These are phyloP conservation scores for Ceratobasidium sp. DNA, from an alignment of 1,284 basidiomycete species.

Conservation along the genomic window DNA sequence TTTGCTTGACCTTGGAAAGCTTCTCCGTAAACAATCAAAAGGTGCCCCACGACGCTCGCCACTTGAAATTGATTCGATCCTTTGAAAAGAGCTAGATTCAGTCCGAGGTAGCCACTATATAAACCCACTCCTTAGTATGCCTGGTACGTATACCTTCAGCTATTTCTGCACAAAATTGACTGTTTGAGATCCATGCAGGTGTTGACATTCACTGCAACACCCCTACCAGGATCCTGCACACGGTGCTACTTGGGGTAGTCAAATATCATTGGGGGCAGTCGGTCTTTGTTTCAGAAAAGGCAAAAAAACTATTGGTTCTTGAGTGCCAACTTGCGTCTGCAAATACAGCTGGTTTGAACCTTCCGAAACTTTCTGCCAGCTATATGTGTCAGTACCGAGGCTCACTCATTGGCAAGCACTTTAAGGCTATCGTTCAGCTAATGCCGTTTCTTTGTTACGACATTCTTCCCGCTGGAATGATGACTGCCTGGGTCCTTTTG, in stretches of 20 bases:
- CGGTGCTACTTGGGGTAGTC: conserved; percentile 56
- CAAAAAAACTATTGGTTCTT: conserved; percentile 48
- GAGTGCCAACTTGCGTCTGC: conserved; percentile 54
- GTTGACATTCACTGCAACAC: conserved; percentile 53
- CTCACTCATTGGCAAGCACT: conserved; percentile 61
- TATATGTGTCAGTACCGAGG: conserved; percentile 62
- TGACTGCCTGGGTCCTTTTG: conserved; percentile 56
- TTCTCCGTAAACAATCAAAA: neutral
- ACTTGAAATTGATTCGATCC: neutral
- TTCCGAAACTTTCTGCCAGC: conserved; percentile 42
- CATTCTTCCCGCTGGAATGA: conserved; percentile 48
- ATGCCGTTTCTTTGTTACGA: conserved; percentile 56
- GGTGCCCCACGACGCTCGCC: neutral
- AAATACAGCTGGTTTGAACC: conserved; percentile 55
- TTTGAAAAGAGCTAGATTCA: neutral
- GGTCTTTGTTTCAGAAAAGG: conserved; percentile 51
- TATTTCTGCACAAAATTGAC: neutral
- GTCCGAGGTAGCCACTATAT: neutral
- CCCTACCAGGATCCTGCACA: conserved; percentile 57
- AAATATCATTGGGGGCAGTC: conserved; percentile 59
- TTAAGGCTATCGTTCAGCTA: conserved; percentile 59
- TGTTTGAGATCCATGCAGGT: conserved; percentile 46
- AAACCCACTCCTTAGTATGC: conserved; percentile 7
- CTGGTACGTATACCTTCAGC: neutral
- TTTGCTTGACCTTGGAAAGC: neutral